phyloP scores from a whole-genome alignment of 2,329 filamentous ascomycete genomes.

The Cytospora leucostoma region DNA sequence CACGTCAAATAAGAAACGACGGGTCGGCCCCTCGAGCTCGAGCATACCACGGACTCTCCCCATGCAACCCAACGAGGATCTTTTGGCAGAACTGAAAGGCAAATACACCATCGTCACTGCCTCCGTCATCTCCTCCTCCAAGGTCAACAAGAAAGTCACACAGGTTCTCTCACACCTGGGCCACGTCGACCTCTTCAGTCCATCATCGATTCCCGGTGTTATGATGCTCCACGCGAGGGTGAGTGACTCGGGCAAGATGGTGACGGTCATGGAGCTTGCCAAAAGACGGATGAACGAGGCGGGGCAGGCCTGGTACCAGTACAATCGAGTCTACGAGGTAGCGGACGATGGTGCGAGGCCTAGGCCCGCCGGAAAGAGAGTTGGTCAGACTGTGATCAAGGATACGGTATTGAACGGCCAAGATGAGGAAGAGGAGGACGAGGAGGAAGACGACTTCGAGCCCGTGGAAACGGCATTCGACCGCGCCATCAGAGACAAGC shows the following conservation, averaged over 20 bases:
- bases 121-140: slow-evolving; percentile 61
- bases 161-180: slow-evolving; percentile 49
- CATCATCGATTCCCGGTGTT: slow-evolving; percentile 35
- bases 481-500: slow-evolving; percentile 48
- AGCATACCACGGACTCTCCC: slow-evolving; percentile 33
- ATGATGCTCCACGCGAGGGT: slow-evolving; percentile 55
- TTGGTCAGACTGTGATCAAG: slow-evolving; percentile 38
- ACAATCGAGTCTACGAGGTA: slow-evolving; percentile 57
- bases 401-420: slow-evolving; percentile 44
- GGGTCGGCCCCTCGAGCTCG: slow-evolving; percentile 27
- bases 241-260: slow-evolving; percentile 61
- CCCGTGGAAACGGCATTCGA: slow-evolving; percentile 58
- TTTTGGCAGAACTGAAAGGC: slow-evolving; percentile 46
- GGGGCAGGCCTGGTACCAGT: slow-evolving; percentile 55
- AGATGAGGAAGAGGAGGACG: slow-evolving; percentile 34
- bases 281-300: slow-evolving; percentile 56
- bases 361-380: not conserved
- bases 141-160: slow-evolving; percentile 57
- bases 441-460: slow-evolving; percentile 56
- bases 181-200: slow-evolving; percentile 33
- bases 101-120: slow-evolving; percentile 54
- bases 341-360: slow-evolving; percentile 34
- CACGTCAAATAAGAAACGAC: slow-evolving; percentile 30
- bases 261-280: slow-evolving; percentile 67
- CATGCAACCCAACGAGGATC: slow-evolving; percentile 42